phyloP scores from a whole-genome alignment of 164 flowering plant species.

The Echeveria elegans region DNA sequence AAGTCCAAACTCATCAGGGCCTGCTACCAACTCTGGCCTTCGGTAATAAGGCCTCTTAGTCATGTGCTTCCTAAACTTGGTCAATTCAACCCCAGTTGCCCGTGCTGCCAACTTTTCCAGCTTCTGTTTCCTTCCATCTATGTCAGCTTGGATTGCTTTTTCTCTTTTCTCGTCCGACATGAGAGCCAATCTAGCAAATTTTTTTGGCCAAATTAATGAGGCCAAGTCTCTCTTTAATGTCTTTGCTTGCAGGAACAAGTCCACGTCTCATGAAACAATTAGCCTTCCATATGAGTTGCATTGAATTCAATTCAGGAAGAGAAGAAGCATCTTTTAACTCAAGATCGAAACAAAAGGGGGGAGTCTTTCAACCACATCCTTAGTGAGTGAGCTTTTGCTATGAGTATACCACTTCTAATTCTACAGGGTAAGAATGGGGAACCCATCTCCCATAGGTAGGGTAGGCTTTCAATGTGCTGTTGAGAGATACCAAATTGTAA shows the following conservation, averaged over 20 bases:
- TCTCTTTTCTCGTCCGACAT: conserved; percentile 70
- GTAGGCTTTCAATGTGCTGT: conserved; percentile 72
- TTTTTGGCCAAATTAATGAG: conserved; percentile 70
- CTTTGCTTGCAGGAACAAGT: conserved; percentile 81
- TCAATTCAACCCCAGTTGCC: conserved; percentile 13
- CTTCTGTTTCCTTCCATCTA: conserved; percentile 61
- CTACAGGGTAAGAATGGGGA: conserved; percentile 94
- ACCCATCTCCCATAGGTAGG: conserved; percentile 97
- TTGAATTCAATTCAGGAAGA: conserved; percentile 72
- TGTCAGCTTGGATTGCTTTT: conserved; percentile 47
- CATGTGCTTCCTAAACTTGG: conserved; percentile 19
- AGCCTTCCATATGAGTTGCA: conserved; percentile 86
- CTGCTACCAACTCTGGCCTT: conserved; percentile 11
- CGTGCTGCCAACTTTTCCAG: conserved; percentile 51
- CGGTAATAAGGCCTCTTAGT: conserved; percentile 23
- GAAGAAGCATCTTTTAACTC: conserved; percentile 73
- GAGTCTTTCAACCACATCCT: conserved; percentile 98
- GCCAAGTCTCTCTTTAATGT: conserved; percentile 67
- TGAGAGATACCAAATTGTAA: conserved; percentile 75
- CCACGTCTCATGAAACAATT: conserved; percentile 85
- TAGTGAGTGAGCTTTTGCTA: conserved; percentile 92
- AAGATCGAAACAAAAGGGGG: conserved; percentile 89
- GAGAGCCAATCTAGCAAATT: conserved; percentile 78
- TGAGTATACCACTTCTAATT: conserved; percentile 68
- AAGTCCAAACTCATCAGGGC: conserved; percentile 6